These are phyloP conservation scores for Amphicarpaea edgeworthii DNA, from an alignment of 306 rosid species.

Conservation along the genomic window DNA sequence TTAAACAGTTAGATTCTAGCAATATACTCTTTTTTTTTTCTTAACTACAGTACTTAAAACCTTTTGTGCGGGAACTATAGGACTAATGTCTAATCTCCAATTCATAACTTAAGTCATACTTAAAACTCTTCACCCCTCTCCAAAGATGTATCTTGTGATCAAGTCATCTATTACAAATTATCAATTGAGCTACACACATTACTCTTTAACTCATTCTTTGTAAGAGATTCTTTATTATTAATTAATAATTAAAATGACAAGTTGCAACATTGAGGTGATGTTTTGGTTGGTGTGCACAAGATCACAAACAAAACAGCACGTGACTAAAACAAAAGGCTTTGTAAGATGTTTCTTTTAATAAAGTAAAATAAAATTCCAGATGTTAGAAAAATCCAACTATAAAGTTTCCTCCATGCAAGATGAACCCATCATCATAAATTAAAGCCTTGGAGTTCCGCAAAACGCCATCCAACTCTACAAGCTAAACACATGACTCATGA, in stretches of 20 bases:
- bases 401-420: constrained; percentile 48
- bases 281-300: neutral
- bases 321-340: constrained; percentile 35
- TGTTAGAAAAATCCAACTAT: constrained; percentile 55
- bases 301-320: neutral
- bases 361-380: constrained; percentile 50
- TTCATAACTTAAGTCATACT: too few species aligned
- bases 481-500: constrained; percentile 54
- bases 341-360: constrained; percentile 46
- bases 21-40: neutral
- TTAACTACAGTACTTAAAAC: too few species aligned
- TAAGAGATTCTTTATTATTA: neutral
- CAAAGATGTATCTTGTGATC: too few species aligned
- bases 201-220: neutral
- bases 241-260: neutral
- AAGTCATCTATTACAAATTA: too few species aligned
- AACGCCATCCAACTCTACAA: constrained; percentile 74
- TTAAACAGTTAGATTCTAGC: too few species aligned
- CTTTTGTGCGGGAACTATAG: too few species aligned
- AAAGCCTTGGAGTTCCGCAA: constrained; percentile 67
- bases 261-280: neutral
- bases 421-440: constrained; percentile 56
- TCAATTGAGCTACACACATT: too few species aligned
- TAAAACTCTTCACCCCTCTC: too few species aligned
- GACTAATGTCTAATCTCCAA: too few species aligned